phyloP scores from a whole-genome alignment of 352 stramenopile genomes.

The Pythium coloratum region DNA sequence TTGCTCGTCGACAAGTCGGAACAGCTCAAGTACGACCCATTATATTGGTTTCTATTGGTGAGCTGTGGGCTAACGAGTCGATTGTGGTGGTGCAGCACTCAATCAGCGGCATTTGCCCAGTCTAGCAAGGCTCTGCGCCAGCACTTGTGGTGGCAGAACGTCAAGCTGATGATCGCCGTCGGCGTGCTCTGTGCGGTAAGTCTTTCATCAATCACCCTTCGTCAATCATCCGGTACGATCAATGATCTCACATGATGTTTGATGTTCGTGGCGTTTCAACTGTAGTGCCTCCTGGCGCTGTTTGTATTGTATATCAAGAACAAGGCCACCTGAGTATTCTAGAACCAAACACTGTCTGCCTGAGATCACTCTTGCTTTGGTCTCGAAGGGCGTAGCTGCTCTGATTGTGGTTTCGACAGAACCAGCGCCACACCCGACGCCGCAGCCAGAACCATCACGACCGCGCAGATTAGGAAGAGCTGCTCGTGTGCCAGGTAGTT shows the following conservation, averaged over 20 bases:
- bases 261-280: constrained; percentile 45
- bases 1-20: constrained; percentile 86
- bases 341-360: neutral
- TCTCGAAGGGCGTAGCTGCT: constrained; percentile 4
- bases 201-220: no score
- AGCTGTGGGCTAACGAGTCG: neutral
- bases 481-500: constrained; percentile 21
- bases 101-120: constrained; percentile 79
- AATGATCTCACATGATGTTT: neutral
- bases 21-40: constrained; percentile 61
- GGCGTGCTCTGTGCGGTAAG: constrained; percentile 67
- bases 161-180: constrained; percentile 87
- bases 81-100: constrained; percentile 40
- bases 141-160: constrained; percentile 84
- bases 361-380: constrained; percentile 6
- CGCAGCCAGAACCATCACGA: constrained; percentile 57
- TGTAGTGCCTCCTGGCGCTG: constrained; percentile 29
- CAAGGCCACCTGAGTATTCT: constrained; percentile 21
- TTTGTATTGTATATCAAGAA: constrained; percentile 34
- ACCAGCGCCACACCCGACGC: neutral
- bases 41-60: constrained; percentile 6
- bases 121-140: constrained; percentile 80
- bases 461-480: constrained; percentile 35
- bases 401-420: neutral
- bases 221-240: no score